Conservation (phyloP, 2,329 filamentous ascomycete genomes). For the Pestalotiopsis sp. region DNA sequence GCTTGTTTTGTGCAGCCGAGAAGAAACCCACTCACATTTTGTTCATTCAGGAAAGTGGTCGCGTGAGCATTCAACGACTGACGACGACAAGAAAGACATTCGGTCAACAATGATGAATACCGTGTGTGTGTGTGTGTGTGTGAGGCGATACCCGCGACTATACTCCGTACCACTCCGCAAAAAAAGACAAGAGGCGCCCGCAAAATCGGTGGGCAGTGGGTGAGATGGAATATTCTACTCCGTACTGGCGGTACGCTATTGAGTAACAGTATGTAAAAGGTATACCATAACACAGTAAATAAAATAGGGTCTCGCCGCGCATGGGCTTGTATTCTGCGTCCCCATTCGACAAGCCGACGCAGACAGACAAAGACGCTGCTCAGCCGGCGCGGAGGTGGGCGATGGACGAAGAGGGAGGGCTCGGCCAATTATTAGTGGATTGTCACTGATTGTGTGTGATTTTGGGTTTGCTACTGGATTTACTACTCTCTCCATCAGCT, state of each 20-base stretch:
- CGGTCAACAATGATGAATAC: neutral
- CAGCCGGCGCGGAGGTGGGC: neutral
- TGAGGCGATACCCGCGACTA: neutral
- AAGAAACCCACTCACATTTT: neutral
- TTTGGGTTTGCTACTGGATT: too few species aligned
- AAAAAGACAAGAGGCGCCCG: neutral
- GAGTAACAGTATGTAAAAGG: neutral
- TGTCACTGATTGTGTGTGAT: neutral
- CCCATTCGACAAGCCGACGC: neutral
- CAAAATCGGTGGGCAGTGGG: neutral
- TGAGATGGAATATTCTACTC: neutral
- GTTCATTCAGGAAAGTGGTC: conserved; percentile 9
- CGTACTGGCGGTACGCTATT: neutral
- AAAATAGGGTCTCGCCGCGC: neutral
- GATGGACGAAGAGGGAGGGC: neutral
- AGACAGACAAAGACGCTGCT: neutral
- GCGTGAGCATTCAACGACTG: neutral
- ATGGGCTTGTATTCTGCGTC: neutral
- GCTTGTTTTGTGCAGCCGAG: conserved; percentile 2
- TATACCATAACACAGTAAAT: neutral
- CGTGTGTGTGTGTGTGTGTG: neutral
- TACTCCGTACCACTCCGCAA: neutral
- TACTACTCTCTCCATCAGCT: neutral
- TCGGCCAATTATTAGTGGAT: conserved; percentile 13
- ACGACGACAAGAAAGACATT: neutral